These are phyloP conservation scores for Xylariaceae sp. DNA, from an alignment of 2,329 filamentous ascomycete genomes.

Conservation along the genomic window DNA sequence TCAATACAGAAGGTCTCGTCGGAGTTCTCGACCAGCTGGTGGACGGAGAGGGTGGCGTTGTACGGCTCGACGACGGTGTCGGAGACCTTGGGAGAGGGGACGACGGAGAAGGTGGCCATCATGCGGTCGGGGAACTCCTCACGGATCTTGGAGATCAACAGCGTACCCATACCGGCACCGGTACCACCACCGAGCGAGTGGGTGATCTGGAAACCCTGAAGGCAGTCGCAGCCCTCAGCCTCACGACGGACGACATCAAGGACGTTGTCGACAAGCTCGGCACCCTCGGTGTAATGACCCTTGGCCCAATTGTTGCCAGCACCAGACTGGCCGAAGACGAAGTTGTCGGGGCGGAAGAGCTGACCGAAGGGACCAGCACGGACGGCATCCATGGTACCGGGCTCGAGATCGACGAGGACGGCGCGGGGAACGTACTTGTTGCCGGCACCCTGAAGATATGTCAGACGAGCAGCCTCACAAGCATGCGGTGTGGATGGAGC, in stretches of 20 bases:
- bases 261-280: conserved; percentile 96
- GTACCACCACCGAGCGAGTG: conserved; percentile 99
- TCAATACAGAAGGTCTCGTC: conserved; percentile 99
- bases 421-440: conserved; percentile 99
- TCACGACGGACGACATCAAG: conserved; percentile 98
- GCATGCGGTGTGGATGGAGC: neutral
- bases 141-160: conserved; percentile 99
- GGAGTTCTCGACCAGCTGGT: conserved; percentile 99
- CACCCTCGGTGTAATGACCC: conserved; percentile 99
- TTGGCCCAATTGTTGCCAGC: conserved; percentile 99
- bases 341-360: conserved; percentile 99
- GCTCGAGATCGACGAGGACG: conserved; percentile 98
- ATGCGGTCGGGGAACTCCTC: conserved; percentile 99
- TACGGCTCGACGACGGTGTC: conserved; percentile 99
- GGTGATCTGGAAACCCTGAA: conserved; percentile 99
- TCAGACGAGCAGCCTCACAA: no score
- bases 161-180: conserved; percentile 99
- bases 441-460: conserved; percentile 69
- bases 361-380: conserved; percentile 96
- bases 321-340: conserved; percentile 98
- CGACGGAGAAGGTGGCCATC: conserved; percentile 99
- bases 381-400: conserved; percentile 99
- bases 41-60: conserved; percentile 97
- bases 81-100: conserved; percentile 98
- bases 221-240: conserved; percentile 98